phyloP scores from a whole-genome alignment of 305 asterid genomes.

The Fraxinus velutina region DNA sequence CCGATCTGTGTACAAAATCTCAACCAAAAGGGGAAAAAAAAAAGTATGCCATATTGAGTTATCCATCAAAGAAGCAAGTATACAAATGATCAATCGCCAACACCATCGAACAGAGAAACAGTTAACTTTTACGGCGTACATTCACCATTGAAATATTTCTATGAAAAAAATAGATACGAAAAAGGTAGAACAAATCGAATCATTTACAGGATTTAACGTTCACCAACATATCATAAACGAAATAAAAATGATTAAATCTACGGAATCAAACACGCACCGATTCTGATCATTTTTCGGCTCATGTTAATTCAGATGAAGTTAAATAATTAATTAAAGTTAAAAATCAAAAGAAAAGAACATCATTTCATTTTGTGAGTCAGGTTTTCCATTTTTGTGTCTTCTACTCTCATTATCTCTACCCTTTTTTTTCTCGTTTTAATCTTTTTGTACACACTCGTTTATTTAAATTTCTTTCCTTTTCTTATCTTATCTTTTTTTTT shows the following conservation, averaged over 20 bases:
- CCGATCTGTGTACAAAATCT: slow-evolving; percentile 2
- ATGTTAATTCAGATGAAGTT: not conserved
- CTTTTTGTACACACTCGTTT: not conserved
- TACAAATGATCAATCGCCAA: slow-evolving; percentile 25
- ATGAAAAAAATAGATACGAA: not conserved
- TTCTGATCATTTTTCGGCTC: not conserved
- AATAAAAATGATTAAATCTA: not conserved
- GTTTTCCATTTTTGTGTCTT: slow-evolving; percentile 3
- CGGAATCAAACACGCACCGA: not conserved
- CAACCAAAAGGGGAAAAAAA: not conserved
- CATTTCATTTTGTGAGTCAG: not conserved
- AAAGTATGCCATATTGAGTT: not conserved
- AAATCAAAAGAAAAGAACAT: not conserved
- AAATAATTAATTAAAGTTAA: not conserved
- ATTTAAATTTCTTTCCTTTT: not conserved
- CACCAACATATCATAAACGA: not conserved
- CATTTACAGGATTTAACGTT: not conserved
- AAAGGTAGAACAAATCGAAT: not conserved
- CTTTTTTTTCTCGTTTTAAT: not conserved
- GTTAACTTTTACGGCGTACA: slow-evolving; percentile 30
- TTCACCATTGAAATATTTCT: slow-evolving; percentile 15
- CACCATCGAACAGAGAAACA: slow-evolving; percentile 20
- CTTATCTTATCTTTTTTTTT: not conserved
- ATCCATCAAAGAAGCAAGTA: not conserved
- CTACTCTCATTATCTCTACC: not conserved